A percentile compares a stretch with the other conserved stretches of the same genome.
These are phyloP conservation scores for Macadamia integrifolia DNA, from an alignment of 164 flowering plant species.

Conservation along the genomic window DNA sequence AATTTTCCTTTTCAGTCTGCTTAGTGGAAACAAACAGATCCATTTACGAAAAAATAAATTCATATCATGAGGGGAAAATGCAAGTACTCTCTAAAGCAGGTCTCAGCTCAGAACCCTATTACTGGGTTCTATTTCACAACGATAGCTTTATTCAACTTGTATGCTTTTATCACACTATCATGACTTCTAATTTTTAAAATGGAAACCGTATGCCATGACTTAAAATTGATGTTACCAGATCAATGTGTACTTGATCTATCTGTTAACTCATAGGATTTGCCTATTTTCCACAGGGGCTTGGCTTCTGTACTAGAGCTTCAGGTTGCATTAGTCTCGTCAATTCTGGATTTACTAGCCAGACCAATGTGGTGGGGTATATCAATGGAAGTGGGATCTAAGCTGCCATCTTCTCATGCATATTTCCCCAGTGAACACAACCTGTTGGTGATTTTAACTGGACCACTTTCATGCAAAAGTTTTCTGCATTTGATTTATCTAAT, in stretches of 20 bases:
- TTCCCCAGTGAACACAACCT: conserved; percentile 38
- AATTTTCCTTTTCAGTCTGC: no score
- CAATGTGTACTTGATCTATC: neutral
- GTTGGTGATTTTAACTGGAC: conserved; percentile 41
- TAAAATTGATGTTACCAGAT: neutral
- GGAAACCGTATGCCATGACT: neutral
- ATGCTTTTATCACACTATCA: neutral
- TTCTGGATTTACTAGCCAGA: conserved; percentile 46
- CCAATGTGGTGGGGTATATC: conserved; percentile 70
- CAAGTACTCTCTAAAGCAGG: neutral
- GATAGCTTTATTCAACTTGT: neutral
- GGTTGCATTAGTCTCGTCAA: conserved; percentile 32
- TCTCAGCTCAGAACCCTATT: neutral
- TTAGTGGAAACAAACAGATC: no score
- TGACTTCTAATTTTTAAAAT: neutral
- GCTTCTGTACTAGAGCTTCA: conserved; percentile 44
- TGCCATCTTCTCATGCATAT: conserved; percentile 65
- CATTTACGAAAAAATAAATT: neutral
- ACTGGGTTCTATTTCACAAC: neutral
- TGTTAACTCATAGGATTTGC: conserved; percentile 10
- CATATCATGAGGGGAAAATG: neutral
- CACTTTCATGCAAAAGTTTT: conserved; percentile 39
- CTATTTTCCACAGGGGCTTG: conserved; percentile 53
- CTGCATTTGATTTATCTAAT: conserved; percentile 33
- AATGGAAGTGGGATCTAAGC: conserved; percentile 45